Percentiles rank a stretch among this genome's conserved stretches.
phyloP scores from a whole-genome alignment of 2,329 filamentous ascomycete genomes.

The Mariannaea elegans region DNA sequence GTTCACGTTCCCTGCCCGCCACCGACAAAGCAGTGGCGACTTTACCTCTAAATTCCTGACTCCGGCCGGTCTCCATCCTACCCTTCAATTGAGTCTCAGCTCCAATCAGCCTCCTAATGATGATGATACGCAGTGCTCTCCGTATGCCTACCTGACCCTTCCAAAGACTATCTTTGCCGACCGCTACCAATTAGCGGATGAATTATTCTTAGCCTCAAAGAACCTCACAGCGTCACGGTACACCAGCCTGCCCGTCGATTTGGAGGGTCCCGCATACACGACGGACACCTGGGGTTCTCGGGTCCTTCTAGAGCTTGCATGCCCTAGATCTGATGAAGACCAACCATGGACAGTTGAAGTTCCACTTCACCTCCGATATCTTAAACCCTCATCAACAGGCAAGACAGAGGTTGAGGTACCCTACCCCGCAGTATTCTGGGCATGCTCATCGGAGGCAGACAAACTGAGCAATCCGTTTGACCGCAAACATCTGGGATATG shows the following conservation, averaged over 20 bases:
- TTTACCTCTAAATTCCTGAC: conserved; percentile 72
- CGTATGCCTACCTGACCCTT: conserved; percentile 84
- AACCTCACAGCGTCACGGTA: conserved; percentile 76
- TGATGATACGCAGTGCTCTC: conserved; percentile 69
- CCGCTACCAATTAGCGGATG: conserved; percentile 82
- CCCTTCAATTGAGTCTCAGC: conserved; percentile 73
- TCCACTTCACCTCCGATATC: conserved; percentile 87
- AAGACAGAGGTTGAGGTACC: conserved; percentile 69
- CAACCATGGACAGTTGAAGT: conserved; percentile 73
- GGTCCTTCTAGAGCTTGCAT: conserved; percentile 77
- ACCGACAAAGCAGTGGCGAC: conserved; percentile 65
- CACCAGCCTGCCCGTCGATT: conserved; percentile 80
- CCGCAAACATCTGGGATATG: conserved; percentile 83
- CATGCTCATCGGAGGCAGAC: conserved; percentile 75
- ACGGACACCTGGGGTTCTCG: conserved; percentile 81
- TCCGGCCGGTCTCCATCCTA: conserved; percentile 86
- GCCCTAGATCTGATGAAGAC: conserved; percentile 52
- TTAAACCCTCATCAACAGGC: conserved; percentile 68
- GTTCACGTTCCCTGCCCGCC: conserved; percentile 85
- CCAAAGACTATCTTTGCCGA: conserved; percentile 86
- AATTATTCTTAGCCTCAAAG: conserved; percentile 81
- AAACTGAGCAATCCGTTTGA: conserved; percentile 87
- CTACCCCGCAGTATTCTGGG: conserved; percentile 90
- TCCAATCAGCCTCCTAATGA: conserved; percentile 59
- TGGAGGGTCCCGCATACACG: conserved; percentile 89